A percentile compares a stretch with the other conserved stretches of the same genome.
Conservation (phyloP, 139 green algal species). For the Chlamydomonas sp. region DNA sequence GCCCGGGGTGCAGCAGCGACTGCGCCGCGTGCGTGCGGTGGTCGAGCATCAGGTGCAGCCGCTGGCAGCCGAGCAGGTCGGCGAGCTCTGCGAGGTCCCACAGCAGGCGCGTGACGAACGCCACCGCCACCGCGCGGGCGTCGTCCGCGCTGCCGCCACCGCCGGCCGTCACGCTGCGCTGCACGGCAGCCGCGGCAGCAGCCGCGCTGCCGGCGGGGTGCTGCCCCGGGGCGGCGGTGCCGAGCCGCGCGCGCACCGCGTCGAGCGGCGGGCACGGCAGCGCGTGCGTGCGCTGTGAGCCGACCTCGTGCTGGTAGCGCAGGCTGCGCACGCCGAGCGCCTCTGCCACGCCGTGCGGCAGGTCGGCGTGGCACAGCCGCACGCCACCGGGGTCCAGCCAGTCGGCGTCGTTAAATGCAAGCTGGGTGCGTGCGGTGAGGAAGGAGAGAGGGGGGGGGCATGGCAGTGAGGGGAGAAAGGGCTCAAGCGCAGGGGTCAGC, state of each 20-base stretch:
- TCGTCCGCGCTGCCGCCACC: too few relatives aligned
- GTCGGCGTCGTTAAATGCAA: slow-evolving; percentile 62
- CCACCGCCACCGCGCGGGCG: too few relatives aligned
- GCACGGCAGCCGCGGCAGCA: too few relatives aligned
- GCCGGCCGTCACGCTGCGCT: too few relatives aligned
- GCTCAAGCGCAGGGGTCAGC: too few relatives aligned
- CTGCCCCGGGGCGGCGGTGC: too few relatives aligned
- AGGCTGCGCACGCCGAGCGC: slow-evolving; percentile 38
- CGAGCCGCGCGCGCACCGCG: too few relatives aligned
- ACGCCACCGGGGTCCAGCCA: slow-evolving; percentile 35
- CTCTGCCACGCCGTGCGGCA: slow-evolving; percentile 43
- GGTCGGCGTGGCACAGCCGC: slow-evolving; percentile 40
- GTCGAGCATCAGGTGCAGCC: slow-evolving; percentile 46
- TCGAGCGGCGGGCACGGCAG: slow-evolving; percentile 31
- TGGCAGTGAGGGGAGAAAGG: too few relatives aligned
- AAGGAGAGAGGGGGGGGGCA: too few relatives aligned
- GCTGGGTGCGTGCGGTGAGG: slow-evolving; percentile 17
- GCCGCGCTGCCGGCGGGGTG: too few relatives aligned
- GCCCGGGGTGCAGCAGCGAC: slow-evolving; percentile 50
- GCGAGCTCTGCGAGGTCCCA: slow-evolving; percentile 50
- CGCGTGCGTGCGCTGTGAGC: slow-evolving; percentile 16
- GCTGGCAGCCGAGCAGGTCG: slow-evolving; percentile 28
- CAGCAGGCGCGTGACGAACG: slow-evolving; percentile 40
- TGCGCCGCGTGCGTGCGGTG: slow-evolving; percentile 27
- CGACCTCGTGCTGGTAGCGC: slow-evolving; percentile 15